Conservation (phyloP, 768 basidiomycete species). For the Suillus subalutaceus region DNA sequence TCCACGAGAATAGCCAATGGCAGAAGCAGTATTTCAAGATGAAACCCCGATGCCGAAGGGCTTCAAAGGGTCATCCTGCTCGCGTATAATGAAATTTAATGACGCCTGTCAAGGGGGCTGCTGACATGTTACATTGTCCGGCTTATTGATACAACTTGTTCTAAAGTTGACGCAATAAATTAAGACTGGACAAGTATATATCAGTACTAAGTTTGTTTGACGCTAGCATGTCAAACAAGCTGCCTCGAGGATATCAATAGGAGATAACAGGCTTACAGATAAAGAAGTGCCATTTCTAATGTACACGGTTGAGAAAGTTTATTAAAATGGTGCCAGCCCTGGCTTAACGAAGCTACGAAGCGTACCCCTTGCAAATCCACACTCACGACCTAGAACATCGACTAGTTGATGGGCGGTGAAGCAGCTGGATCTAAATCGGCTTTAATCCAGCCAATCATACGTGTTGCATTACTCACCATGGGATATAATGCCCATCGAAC, state of each 20-base stretch:
- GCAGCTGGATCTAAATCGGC: neutral
- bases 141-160: neutral
- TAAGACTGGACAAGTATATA: neutral
- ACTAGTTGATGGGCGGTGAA: neutral
- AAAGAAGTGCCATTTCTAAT: neutral
- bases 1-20: neutral
- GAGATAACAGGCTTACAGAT: neutral
- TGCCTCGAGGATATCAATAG: neutral
- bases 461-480: conserved; percentile 17
- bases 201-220: conserved; percentile 1
- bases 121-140: neutral
- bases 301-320: neutral
- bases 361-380: neutral
- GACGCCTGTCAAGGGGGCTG: neutral
- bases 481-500: neutral
- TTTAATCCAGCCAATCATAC: conserved; percentile 16
- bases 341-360: neutral
- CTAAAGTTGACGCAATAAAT: neutral
- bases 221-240: neutral
- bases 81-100: neutral
- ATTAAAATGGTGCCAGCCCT: neutral
- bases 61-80: conserved; percentile 1
- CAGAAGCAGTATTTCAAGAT: neutral
- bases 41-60: neutral
- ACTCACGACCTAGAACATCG: neutral